Conservation (phyloP, 495 filamentous ascomycete genomes). For the Ascobolus immersus region DNA sequence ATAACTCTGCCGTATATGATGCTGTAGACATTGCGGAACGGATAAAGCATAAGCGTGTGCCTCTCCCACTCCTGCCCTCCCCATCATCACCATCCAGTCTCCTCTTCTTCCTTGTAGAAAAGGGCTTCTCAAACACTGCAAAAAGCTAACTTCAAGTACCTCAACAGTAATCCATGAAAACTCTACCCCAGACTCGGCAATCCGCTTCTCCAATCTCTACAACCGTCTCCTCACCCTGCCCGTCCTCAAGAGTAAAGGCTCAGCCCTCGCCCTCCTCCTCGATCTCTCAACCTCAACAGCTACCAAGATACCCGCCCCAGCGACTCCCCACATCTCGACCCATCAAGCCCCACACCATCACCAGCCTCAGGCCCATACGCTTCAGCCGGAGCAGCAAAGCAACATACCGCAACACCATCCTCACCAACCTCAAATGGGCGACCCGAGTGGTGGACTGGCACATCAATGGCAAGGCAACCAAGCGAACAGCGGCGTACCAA, state of each 20-base stretch:
- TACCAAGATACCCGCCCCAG: slow-evolving; percentile 19
- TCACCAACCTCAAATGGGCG: slow-evolving; percentile 4
- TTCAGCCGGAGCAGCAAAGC: slow-evolving; percentile 13
- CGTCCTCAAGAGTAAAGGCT: slow-evolving; percentile 87
- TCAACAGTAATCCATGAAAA: slow-evolving; percentile 51
- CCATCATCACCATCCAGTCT: too few relatives aligned
- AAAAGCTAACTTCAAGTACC: too few relatives aligned
- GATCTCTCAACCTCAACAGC: slow-evolving; percentile 43
- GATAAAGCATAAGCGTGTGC: too few relatives aligned
- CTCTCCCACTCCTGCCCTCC: too few relatives aligned
- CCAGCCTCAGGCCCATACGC: slow-evolving; percentile 5
- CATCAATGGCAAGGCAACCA: too few relatives aligned
- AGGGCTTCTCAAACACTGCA: too few relatives aligned
- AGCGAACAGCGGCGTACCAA: slow-evolving; percentile 7
- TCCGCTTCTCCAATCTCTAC: slow-evolving; percentile 70
- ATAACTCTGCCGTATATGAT: too few relatives aligned
- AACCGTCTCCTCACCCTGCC: slow-evolving; percentile 65
- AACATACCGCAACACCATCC: slow-evolving; percentile 16
- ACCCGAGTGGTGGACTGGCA: too few relatives aligned
- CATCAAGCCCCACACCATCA: slow-evolving; percentile 1
- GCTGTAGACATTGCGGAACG: too few relatives aligned
- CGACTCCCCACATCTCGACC: slow-evolving; percentile 5
- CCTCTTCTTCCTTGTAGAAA: too few relatives aligned
- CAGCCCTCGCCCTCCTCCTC: slow-evolving; percentile 71
- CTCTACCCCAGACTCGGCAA: slow-evolving; percentile 54